Evolutionary conservation across 1,284 basidiomycete species (phyloP), one percentile per base, ranked within the genome.

Genomic region (Malassezia globosa): DNA sequence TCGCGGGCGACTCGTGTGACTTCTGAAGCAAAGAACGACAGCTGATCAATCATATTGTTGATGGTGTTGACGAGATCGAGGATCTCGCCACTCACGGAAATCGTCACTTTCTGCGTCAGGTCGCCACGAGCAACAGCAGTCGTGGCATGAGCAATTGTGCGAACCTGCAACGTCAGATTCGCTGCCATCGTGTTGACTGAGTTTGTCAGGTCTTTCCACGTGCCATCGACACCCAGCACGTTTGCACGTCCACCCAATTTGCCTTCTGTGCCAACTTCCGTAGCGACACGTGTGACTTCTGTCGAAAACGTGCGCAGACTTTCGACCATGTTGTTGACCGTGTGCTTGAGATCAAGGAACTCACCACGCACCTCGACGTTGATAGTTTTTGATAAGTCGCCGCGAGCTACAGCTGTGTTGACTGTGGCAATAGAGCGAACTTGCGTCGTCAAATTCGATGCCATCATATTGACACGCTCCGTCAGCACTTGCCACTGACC

Each of bases 31-130:
- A 88, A 97, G 64, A 92, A 87, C 25, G 85, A 84, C 58, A 96
- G 78, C 48, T 68, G 64, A 55, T 66, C 67, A 58, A 68, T 68
- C 66, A 69, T 69, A 54, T 66, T 69, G 59, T 74, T 74, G 71
- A 75, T 73, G 11, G 87, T 92, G 73, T 88, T 72, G 56, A 76
- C 87, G 23, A 99, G 78, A 61, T 83, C 84, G 31, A 92, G 77
- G 75, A 97, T 95, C 74, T 97, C 94, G 72, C 92, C 94, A 7
- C 86, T 85, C 4, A 94, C 89, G 2, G 84, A 83, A 37, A 96
- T 87, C 37, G 27, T 82, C 56, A 96, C 89, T 76, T 96, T 95
- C 70, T 87, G 82, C 0, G 85, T 89, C 66, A 96, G 77, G 72
- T 96, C 88, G 61, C 92, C 92, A 23, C 83, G 80, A 8, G 92